Base-by-base conservation (phyloP, 257 asterid genomes). In the Ilex aquifolium region DNA sequence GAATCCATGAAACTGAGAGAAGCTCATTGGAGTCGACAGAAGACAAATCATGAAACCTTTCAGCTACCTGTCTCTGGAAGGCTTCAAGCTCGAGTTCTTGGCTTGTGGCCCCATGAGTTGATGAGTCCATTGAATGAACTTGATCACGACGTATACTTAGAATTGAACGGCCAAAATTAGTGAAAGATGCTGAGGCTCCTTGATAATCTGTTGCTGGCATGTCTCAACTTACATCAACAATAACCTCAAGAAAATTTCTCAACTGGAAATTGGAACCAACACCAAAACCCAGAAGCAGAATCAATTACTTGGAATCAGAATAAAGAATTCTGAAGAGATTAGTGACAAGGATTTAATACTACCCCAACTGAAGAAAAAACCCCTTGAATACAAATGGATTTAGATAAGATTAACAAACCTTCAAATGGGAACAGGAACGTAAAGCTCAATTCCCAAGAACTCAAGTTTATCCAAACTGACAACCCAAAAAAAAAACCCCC, bases 1-100 rank as follows among this genome's bases (percentile, higher is more conserved):
- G 78, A 14, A 83, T 76, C 96, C 96, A 88, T 0, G 81, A 69
- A 56, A 85, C 74, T 0, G 94, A 81, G 51, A 88, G 91, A 10
- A 85, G 44, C 15, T 79, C 82, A 49, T 60, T 82, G 66, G 85
- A 59, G 11, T 78, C 74, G 2, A 70, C 77, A 5, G 78, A 56
- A 3, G 84, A 51, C 9, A 88, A 67, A 17, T 78, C 83, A 10
- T 75, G 75, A 58, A 81, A 83, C 0, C 65, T 73, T 21, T 74
- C 75, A 48, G 82, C 84, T 6, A 88, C 91, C 58, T 63, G 79
- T 31, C 73, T 65, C 48, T 88, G 94, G 70, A 88, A 88, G 3
- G 83, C 69, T 31, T 79, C 87, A 5, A 79, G 44, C 48, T 75
- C 90, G 7, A 59, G 42, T n/a, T 80, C 89, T 44, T 76, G 78